Evolutionary conservation across 139 green algal genomes (phyloP), one percentile per base, ranked within the genome.

Genomic region (Penium margaritaceum): DNA sequence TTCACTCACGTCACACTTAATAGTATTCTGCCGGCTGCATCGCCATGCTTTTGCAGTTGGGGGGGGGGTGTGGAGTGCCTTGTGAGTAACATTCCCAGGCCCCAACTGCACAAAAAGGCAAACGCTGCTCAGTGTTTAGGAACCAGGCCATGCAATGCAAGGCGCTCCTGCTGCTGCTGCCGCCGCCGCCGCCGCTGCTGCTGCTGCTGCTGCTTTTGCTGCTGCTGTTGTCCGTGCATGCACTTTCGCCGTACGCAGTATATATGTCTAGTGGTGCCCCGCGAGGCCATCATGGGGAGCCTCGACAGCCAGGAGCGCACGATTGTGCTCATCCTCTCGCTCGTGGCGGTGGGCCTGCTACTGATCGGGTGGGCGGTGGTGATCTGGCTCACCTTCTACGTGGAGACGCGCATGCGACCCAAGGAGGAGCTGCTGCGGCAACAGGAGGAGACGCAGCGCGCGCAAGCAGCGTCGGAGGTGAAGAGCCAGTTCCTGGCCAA

Each of bases 401-500:
- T 74, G 21, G 36, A 15, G 5, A 14, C n/a, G 7, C 17, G 44
- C 43, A 64, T 74, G 21, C 39, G 44, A 27, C 41, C 21, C 5
- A 63, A 63, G 36, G 41, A 64, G 27, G 67, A 63, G 67, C 67
- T 74, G 33, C 24, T 64, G 35, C 37, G 27, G 9, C 67, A 64
- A 41, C 39, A 46, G 55, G 44, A 74, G 24, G 19, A 38, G 33
- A 67, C 47, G 6, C 47, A 68, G 29, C 7, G 51, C 12, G 68
- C 68, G 27, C 47, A 75, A 51, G 41, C 72, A 0, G 64, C 64
- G 30, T 71, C 44, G 1, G 72, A 79, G 62, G 64, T 67, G 21
- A 79, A 79, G 72, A 79, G 72, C 41, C 63, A 76, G 38, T 79
- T 79, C 53, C 62, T 79, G 1, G 72, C 72, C 2, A 79, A 74